Conservation (phyloP, 2,329 filamentous ascomycete species). For the Aureobasidium sp. region DNA sequence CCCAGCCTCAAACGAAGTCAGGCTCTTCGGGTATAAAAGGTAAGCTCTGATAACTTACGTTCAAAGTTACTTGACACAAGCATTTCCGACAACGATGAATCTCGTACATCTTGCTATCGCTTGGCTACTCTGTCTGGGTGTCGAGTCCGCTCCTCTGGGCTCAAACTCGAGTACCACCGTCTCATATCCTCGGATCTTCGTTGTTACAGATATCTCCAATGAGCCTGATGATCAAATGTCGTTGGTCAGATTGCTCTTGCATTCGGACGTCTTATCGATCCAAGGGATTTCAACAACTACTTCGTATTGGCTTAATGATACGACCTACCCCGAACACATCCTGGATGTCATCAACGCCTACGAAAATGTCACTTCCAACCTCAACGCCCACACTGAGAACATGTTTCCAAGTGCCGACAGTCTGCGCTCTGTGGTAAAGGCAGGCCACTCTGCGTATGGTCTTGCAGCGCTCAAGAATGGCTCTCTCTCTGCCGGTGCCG, state of each 20-base stretch:
- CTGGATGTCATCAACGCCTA: constrained; percentile 26
- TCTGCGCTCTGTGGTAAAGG: constrained; percentile 24
- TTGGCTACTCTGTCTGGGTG: not conserved
- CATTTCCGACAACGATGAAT: not conserved
- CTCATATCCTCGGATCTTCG: constrained; percentile 21
- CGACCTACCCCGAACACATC: constrained; percentile 24
- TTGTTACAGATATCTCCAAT: constrained; percentile 26
- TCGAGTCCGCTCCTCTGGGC: not conserved
- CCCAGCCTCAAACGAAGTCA: too few relatives aligned
- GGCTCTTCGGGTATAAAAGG: not conserved
- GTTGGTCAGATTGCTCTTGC: constrained; percentile 22
- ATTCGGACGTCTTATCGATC: constrained; percentile 23
- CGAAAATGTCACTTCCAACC: constrained; percentile 33
- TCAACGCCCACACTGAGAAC: constrained; percentile 34
- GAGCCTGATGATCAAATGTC: constrained; percentile 26
- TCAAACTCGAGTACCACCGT: not conserved
- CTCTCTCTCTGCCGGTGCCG: constrained; percentile 21
- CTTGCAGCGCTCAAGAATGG: constrained; percentile 30
- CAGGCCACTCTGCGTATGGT: constrained; percentile 34
- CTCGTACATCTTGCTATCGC: not conserved
- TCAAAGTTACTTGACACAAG: not conserved
- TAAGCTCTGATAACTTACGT: not conserved
- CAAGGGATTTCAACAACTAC: constrained; percentile 23
- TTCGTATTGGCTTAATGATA: constrained; percentile 23
- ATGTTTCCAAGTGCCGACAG: constrained; percentile 23